Evolutionary conservation across 2,329 filamentous ascomycete genomes (phyloP).

Genomic region (Akanthomyces dipterigenus): DNA sequence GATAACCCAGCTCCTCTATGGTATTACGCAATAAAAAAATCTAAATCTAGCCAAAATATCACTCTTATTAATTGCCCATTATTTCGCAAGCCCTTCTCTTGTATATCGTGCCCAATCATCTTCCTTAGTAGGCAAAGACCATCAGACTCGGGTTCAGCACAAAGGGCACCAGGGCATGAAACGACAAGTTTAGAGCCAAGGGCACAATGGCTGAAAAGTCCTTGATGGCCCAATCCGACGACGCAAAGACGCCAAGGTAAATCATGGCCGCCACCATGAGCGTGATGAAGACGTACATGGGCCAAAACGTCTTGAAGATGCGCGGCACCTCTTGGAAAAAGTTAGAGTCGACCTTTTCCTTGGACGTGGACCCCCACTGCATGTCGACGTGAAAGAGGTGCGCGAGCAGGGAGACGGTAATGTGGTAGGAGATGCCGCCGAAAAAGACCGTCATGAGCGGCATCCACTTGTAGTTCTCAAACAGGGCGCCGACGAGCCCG

Average conservation of each 20-base stretch:
- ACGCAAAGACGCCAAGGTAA: conserved; percentile 38
- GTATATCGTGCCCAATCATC: neutral
- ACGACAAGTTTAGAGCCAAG: conserved; percentile 41
- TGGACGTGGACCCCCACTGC: conserved; percentile 50
- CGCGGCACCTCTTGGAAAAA: conserved; percentile 51
- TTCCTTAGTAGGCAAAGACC: conserved; percentile 20
- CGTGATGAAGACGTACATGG: conserved; percentile 36
- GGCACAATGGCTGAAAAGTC: conserved; percentile 56
- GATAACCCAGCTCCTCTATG: neutral
- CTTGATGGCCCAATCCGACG: conserved; percentile 51
- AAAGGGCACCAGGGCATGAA: conserved; percentile 53
- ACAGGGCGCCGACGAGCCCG: conserved; percentile 34
- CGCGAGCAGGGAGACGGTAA: conserved; percentile 33
- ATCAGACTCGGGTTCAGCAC: conserved; percentile 56
- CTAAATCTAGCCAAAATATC: neutral
- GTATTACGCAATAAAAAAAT: neutral
- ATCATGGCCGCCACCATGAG: conserved; percentile 44
- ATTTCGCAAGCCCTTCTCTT: neutral
- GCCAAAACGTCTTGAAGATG: conserved; percentile 50
- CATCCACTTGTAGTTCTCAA: conserved; percentile 54
- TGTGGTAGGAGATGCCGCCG: conserved; percentile 36
- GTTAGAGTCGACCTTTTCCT: conserved; percentile 49
- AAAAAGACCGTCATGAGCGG: conserved; percentile 44
- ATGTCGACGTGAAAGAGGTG: conserved; percentile 38
- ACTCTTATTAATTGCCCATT: neutral